Base-by-base conservation (phyloP, 139 green algal genomes). In the Auxenochlorella protothecoides region DNA sequence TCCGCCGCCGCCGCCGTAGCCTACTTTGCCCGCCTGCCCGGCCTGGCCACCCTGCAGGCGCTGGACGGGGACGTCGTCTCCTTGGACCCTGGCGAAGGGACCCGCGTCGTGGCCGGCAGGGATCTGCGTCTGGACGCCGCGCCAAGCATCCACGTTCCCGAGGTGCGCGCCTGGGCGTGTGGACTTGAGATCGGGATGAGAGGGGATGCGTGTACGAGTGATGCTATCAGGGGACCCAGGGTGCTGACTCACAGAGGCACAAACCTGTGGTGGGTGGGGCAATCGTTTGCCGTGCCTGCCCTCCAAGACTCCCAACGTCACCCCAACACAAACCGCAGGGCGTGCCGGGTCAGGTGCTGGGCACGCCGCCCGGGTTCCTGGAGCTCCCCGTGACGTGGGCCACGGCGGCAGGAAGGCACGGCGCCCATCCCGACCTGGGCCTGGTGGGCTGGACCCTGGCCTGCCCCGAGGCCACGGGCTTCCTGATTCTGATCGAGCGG, bases 21-120 rank as follows among this genome's bases (percentile, higher is more conserved):
- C 55, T 90, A 85, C 74, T 74, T 92, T 53, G 75, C 76, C 27
- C 64, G 53, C 12, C 53, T 72, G 62, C 66, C 77, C 2, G 16
- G 64, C 6, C 71, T 89, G 52, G 68, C 80, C 7, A 76, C 79
- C 56, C 66, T 85, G 73, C 77, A 88, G 68, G 63, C 66, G 27
- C 70, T 76, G 2, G 72, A 72, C 12, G 57, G 72, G 59, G 59
- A 54, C 2, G 27, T 56, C n/a, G 6, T 63, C 27, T 44, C 27
- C 27, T 44, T 44, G 27, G 27, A 44, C 27, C 27, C 27, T 44
- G 27, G 27, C 27, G 27, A 44, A 1, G 27, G 27, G 27, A 44
- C 27, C 27, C 27, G 27, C 27, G 27, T 44, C 27, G 27, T 44
- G 27, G 27, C 27, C 27, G 27, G 63, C 63, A 53, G 63, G 63